Evolutionary conservation across 1,139 yeast genomes (phyloP), one percentile per base, ranked within the genome.

Genomic region (Arxiozyma slooffiae): DNA sequence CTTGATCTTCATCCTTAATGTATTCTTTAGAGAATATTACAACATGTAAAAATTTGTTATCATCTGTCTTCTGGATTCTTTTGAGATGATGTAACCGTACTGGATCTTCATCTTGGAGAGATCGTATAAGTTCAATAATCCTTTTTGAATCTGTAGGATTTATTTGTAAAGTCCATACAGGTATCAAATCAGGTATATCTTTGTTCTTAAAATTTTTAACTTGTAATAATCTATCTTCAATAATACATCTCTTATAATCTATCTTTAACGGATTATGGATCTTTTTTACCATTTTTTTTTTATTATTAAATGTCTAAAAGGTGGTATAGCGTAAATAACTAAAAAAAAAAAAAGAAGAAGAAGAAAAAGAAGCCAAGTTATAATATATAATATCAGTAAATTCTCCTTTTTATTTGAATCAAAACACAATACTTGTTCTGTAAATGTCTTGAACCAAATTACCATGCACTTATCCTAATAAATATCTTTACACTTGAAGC

Each of bases 91-190:
- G 72, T 5, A 74, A 60, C 1, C 64, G 53, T 0, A 67, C 58
- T 0, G 78, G 75, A 20, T 78, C 77, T 0, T 67, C 55, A 1
- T 55, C 53, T 46, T 61, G 63, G 11, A 56, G 49, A 22, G 47
- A 50, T 41, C 62, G 63, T 44, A 68, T 60, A 26, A 60, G 52
- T 38, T 62, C 61, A 21, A 75, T 60, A 16, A 72, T 60, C 36
- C 56, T 51, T 14, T 69, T 59, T 9, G 82, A 75, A 11, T 67
- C 61, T 51, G 60, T 63, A 0, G 84, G 79, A 7, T 71, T 64
- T 7, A 80, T 73, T 30, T 67, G 67, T 6, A 77, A 67, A 1
- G 79, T 71, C 94, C 95, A 86, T 1, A 78, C 82, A 4, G 70
- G 66, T 2, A 73, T 49, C 11, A 81, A 62, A 4, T 67, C 60